Base-by-base conservation (phyloP, 352 stramenopile genomes). In the Phytophthora fragariaefolia region DNA sequence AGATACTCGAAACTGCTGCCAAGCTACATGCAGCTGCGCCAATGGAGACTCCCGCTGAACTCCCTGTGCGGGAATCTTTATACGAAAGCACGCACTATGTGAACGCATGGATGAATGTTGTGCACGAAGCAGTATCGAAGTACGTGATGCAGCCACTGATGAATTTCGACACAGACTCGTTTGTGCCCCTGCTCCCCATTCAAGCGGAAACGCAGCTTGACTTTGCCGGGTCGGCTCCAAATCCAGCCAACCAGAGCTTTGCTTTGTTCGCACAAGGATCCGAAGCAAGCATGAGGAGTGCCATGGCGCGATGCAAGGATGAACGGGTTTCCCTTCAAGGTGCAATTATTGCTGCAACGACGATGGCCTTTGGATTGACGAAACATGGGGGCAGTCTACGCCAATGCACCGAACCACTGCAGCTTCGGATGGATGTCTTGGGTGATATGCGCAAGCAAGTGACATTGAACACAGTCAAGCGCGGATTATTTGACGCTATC, bases 1-100 rank as follows among this genome's bases (percentile, higher is more conserved):
- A 80, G 15, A 59, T 87, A 18, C 66, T 90, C 15, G 52, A 83
- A 27, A 78, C 73, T 6, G 58, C 69, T 4, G 22, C 60, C 6
- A 56, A 61, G 10, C 38, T 71, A 20, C 63, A 46, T 51, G 32
- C 18, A 22, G 60, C 54, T 8, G 46, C 49, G n/a, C 40, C 68
- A 1, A n/a, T 49, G 7, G 42, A 69, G 1, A 9, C 58, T 1
- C 47, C 47, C 1, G 59, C 42, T 18, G 52, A 76, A 17, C 61
- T 76, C 6, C 66, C 75, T 20, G 43, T 90, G 6, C 73, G 57
- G 6, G 69, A 73, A 12, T 90, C 79, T 18, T 61, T 90, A 12
- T 90, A 89, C 52, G 77, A 88, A 58, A 76, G 66, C 40, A 85
- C 82, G 40, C 79, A 88, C 71, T 84, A 73, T 40, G 77, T 82